Conservation (phyloP, 1,139 yeast genomes). For the Nematodospora anomalae region DNA sequence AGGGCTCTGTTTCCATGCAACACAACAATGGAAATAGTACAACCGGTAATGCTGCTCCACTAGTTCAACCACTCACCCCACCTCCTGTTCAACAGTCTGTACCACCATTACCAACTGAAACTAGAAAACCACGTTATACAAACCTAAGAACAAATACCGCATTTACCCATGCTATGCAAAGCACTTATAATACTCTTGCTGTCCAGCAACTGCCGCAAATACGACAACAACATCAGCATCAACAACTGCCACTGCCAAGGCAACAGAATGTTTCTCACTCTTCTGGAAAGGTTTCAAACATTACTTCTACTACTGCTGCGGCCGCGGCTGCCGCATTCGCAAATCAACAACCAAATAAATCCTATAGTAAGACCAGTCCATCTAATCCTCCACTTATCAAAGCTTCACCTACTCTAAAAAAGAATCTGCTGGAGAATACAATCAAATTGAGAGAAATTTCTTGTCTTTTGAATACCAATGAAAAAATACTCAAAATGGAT, state of each 20-base stretch:
- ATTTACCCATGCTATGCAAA: slow-evolving; percentile 8
- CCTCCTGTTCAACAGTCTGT: slow-evolving; percentile 12
- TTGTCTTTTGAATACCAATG: slow-evolving; percentile 31
- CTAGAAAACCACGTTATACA: slow-evolving; percentile 8
- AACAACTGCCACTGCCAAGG: slow-evolving; percentile 10
- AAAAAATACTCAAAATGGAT: slow-evolving; percentile 46
- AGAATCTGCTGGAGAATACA: slow-evolving; percentile 4
- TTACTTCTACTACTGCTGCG: slow-evolving; percentile 11
- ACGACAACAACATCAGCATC: slow-evolving; percentile 4
- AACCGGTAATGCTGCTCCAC: not conserved
- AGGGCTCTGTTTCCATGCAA: slow-evolving; percentile 1
- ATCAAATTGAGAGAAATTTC: slow-evolving; percentile 39
- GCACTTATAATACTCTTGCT: not conserved
- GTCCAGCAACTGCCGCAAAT: slow-evolving; percentile 3
- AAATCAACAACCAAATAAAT: slow-evolving; percentile 6
- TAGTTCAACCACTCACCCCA: slow-evolving; percentile 7
- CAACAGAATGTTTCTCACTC: slow-evolving; percentile 2
- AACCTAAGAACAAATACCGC: slow-evolving; percentile 16
- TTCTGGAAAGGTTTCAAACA: not conserved
- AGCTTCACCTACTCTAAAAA: not conserved
- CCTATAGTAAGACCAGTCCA: not conserved
- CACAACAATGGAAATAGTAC: slow-evolving; percentile 4
- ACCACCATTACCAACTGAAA: slow-evolving; percentile 7
- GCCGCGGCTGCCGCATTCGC: slow-evolving; percentile 17
- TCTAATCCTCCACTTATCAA: not conserved